Evolutionary conservation across 495 filamentous ascomycete species (phyloP), one percentile per base, ranked within the genome.

Genomic region (Cryomyces antarcticus): DNA sequence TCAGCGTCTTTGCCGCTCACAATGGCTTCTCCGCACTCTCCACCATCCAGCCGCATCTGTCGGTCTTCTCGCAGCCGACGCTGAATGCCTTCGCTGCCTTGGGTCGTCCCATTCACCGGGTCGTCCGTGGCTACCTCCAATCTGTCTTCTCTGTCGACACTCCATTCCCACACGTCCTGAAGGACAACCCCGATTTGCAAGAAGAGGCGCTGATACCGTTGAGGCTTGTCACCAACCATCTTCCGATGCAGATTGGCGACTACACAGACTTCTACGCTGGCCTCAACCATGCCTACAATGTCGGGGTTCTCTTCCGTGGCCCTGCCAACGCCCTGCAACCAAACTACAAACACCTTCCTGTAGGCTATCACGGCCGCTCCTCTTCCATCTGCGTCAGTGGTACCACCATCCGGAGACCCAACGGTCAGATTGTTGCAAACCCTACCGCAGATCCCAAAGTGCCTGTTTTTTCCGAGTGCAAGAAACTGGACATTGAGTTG

Each of bases 261-360:
- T 96, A 96, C 61, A 92, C 88, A 9, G 88, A 96, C 61, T 96
- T 96, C 65, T 96, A 84, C 61, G 88, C 80, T n/a, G 88, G 88
- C 28, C 61, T 77, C 41, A 77, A 93, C 54, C 88, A 96, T 61
- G 88, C 88, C 34, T 79, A 74, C 63, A 79, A 81, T 43, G 69
- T 80, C n/a, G 78, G 83, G 1, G 67, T 69, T 24, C 63, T 95
- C 41, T 89, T 94, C 65, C 77, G 87, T n/a, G 85, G 84, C 0
- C 69, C 74, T 0, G 67, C 75, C 30, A 80, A 82, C 46, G 83
- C 85, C 0, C 64, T 96, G 12, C 82, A 92, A 59, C 76, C 80
- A 27, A 96, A 94, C 57, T 96, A 95, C 62, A 81, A 67, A 46
- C 82, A 93, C 48, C 67, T 96, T 3, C 88, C 88, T 0, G 81